Base-by-base conservation (phyloP, 176 grass and related monocot species). In the Phragmites australis region DNA sequence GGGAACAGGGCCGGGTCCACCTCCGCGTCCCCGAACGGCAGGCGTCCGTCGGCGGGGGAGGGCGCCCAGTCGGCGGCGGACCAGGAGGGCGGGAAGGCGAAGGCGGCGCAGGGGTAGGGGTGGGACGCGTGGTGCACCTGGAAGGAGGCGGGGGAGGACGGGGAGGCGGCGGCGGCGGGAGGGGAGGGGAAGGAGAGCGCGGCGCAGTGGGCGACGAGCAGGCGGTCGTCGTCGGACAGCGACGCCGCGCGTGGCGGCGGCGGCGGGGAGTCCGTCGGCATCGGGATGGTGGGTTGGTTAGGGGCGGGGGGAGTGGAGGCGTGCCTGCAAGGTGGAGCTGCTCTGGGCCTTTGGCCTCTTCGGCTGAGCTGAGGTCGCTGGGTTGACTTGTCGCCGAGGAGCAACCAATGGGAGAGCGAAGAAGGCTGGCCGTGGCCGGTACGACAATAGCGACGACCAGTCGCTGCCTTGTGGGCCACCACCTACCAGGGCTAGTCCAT, bases 41-140 rank as follows among this genome's bases (percentile, higher is more conserved):
- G 32, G 16, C 73, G 75, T 6, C 51, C 86, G 46, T 27, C 37
- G 9, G 8, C 51, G 19, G 50, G 19, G 17, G 60, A 42, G 48
- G 82, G 32, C 10, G 68, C 81, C 95, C 92, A 94, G 55, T 87
- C 86, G 29, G 85, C 74, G 34, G 90, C 80, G 32, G 76, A 88
- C 95, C 95, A 98, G 76, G 90, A 87, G 17, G 87, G 88, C 23
- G 74, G 53, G 81, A 98, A 98, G 68, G 72, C 75, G 87, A 98
- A 90, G 65, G 91, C 57, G 42, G 86, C 74, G 79, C 87, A 88
- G 39, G 95, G 83, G 71, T 89, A 90, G 0, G 92, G 83, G 32
- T 70, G 87, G 25, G 84, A 68, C 58, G 71, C 64, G 81, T 86
- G 84, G 74, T 93, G 90, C 75, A 83, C 82, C 45, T 87, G 68